Evolutionary conservation across 768 basidiomycete genomes (phyloP), one percentile per base, ranked within the genome.

Genomic region (Collybia sordida): DNA sequence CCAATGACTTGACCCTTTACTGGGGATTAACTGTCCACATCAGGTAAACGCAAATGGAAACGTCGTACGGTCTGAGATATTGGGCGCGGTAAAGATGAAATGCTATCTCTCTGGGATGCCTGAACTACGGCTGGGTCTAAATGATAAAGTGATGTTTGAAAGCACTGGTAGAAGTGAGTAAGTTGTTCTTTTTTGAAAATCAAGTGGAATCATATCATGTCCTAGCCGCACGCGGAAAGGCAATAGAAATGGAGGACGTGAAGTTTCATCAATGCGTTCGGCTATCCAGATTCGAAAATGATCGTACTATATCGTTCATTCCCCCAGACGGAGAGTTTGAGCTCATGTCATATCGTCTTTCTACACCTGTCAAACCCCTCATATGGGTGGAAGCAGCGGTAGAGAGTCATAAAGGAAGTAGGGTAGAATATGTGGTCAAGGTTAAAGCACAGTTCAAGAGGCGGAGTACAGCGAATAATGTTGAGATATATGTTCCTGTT

Each of bases 111-210:
- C 93, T 7, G 97, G 97, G n/a, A 99, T 98, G 97, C 97, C 97
- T 15, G 97, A 99, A 65, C 77, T 98, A 40, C 80, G 96, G 51
- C 70, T 99, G 23, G 97, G 96, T 2, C 75, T 99, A 49, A 99
- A 99, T 69, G 96, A 99, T 74, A 98, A 98, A 71, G 94, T 98
- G 67, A 98, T 99, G 96, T 98, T 98, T 60, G 97, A 99, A 69
- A 91, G 79, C 62, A 98, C 96, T 2, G 96, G 96, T 17, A 80
- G 97, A 59, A 93, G 93, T 95, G 65, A 62, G 90, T 76, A 27
- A 46, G 3, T 3, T 25, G 22, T 45, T 28, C 47, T 36, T 9
- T 22, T 41, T 42, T 37, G 24, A 2, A 21, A 18, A 21, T 25
- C 14, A 12, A 14, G 24, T 14, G 28, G 15, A 22, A 37, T 49